Evolutionary conservation across 495 filamentous ascomycete genomes (phyloP).

Genomic region (Lasiosphaeriaceae sp.): DNA sequence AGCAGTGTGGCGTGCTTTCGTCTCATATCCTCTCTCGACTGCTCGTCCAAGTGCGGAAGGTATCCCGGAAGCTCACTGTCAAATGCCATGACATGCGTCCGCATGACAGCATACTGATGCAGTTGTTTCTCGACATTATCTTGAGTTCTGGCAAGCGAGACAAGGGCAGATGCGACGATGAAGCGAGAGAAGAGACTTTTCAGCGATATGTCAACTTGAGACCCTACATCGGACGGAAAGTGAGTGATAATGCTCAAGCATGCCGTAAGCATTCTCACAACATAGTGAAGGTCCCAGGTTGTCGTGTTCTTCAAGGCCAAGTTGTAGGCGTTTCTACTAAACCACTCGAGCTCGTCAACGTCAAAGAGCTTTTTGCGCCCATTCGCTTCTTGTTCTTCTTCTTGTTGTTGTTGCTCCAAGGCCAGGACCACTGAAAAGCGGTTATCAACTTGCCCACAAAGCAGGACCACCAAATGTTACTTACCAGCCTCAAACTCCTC

Average conservation of each 20-base stretch:
- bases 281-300: slow-evolving; percentile 47
- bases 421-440: slow-evolving; percentile 35
- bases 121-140: slow-evolving; percentile 56
- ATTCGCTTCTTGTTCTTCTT: slow-evolving; percentile 15
- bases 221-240: slow-evolving; percentile 50
- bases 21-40: slow-evolving; percentile 47
- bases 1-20: slow-evolving; percentile 61
- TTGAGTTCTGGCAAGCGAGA: slow-evolving; percentile 61
- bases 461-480: slow-evolving; percentile 13
- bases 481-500: slow-evolving; percentile 61
- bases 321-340: slow-evolving; percentile 75
- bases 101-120: slow-evolving; percentile 56
- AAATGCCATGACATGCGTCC: slow-evolving; percentile 55
- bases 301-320: slow-evolving; percentile 58
- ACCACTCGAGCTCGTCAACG: slow-evolving; percentile 70
- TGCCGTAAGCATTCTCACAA: slow-evolving; percentile 53
- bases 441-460: slow-evolving; percentile 17
- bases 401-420: slow-evolving; percentile 38
- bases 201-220: slow-evolving; percentile 47
- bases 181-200: slow-evolving; percentile 67
- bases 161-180: slow-evolving; percentile 54
- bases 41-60: slow-evolving; percentile 38
- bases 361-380: slow-evolving; percentile 45
- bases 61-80: slow-evolving; percentile 36
- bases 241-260: slow-evolving; percentile 61